These are phyloP conservation scores for Pontederia paniculata DNA, from an alignment of 176 grass and related monocot species.

Conservation along the genomic window DNA sequence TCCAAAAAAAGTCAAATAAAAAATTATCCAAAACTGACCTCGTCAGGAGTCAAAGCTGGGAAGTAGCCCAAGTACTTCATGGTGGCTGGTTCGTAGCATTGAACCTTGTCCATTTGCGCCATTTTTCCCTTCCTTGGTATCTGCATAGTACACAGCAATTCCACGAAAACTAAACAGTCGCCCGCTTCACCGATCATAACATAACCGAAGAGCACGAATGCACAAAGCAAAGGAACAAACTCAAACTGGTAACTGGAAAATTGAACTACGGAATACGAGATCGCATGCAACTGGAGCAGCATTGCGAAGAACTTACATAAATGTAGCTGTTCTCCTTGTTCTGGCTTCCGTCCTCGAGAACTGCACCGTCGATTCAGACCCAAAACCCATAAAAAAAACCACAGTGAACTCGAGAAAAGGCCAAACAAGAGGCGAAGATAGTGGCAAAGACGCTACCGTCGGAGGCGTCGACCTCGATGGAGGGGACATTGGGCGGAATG, in stretches of 20 bases:
- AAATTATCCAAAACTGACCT: conserved; percentile 33
- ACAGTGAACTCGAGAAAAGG: neutral
- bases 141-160: conserved; percentile 25
- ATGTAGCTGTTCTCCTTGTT: conserved; percentile 83
- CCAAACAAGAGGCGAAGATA: neutral
- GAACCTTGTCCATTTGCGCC: conserved; percentile 58
- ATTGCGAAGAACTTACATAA: conserved; percentile 33
- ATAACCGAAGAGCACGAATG: neutral
- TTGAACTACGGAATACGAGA: neutral
- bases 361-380: conserved; percentile 25
- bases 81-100: conserved; percentile 88
- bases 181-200: neutral
- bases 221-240: neutral
- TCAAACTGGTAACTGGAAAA: neutral
- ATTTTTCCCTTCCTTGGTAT: conserved; percentile 71
- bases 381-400: conserved; percentile 21
- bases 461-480: conserved; percentile 85
- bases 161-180: neutral
- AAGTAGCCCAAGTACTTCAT: conserved; percentile 94
- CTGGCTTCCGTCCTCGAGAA: conserved; percentile 59
- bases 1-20: neutral
- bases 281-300: neutral
- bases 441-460: conserved; percentile 34
- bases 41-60: conserved; percentile 63
- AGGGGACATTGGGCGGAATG: conserved; percentile 85